phyloP scores from a whole-genome alignment of 2,329 filamentous ascomycete genomes.

The Amylocarpus encephaloides region DNA sequence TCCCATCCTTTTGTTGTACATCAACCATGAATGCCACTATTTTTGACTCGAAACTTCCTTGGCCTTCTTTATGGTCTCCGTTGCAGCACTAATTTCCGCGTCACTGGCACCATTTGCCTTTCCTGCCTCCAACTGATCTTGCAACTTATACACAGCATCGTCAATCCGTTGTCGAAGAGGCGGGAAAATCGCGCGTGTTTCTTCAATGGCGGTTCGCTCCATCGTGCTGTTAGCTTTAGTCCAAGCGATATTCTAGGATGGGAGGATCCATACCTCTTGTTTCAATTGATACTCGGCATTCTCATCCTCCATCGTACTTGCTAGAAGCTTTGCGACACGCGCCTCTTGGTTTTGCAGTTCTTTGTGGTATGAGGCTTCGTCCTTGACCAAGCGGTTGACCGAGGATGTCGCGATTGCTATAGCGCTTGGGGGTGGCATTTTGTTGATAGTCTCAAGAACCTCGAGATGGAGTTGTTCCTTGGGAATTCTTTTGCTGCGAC shows the following conservation, averaged over 20 bases:
- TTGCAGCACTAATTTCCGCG: constrained; percentile 47
- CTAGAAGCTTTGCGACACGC: constrained; percentile 54
- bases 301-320: constrained; percentile 52
- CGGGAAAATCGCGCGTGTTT: constrained; percentile 79
- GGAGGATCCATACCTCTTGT: constrained; percentile 64
- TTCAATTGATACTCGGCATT: constrained; percentile 75
- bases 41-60: constrained; percentile 40
- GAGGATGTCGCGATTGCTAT: constrained; percentile 75
- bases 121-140: constrained; percentile 66
- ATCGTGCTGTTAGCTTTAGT: background rate
- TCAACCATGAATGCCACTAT: background rate
- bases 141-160: constrained; percentile 65
- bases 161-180: constrained; percentile 64
- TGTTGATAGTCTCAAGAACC: background rate
- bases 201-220: constrained; percentile 56
- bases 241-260: background rate
- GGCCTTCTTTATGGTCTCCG: constrained; percentile 39
- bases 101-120: constrained; percentile 41
- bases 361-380: constrained; percentile 84
- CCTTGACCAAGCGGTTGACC: constrained; percentile 80
- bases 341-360: constrained; percentile 72
- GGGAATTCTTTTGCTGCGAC: too few species aligned
- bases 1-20: background rate
- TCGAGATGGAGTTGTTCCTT: too few species aligned
- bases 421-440: constrained; percentile 70